Evolutionary conservation across 495 filamentous ascomycete genomes (phyloP), one percentile per base, ranked within the genome.

Genomic region (Thermochaetoides thermophila): DNA sequence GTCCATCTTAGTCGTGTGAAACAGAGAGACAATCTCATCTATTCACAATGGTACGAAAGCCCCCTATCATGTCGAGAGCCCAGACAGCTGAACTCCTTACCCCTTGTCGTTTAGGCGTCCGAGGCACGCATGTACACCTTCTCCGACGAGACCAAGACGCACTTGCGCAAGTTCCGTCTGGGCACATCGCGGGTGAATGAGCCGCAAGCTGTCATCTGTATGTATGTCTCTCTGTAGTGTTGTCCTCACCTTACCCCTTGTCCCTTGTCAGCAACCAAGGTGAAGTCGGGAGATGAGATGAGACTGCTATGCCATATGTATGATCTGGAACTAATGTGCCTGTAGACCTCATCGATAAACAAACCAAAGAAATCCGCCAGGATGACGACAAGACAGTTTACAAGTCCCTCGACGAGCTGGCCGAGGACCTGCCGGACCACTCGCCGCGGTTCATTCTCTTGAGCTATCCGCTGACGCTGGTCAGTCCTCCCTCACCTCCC

Each of bases 121-220:
- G 87, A 95, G 63, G 69, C 82, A 32, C 69, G 89, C 37, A 69
- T 97, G 44, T 97, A 96, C 60, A 78, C 86, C 17, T 92, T 96
- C 71, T 86, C 83, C 20, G 66, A 75, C 27, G 81, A 85, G 56
- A 94, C 83, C 17, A 82, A 74, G 57, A 76, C 81, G 44, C 73
- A 80, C 50, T 69, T 97, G 35, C 76, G 80, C 49, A 94, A 93
- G 54, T 96, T 97, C 61, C 81, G 89, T 23, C 66, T 97, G 7
- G 69, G 76, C 8, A 95, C 89, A 5, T 94, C 86, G 16, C 68
- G 89, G 40, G 73, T 82, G n/a, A 84, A 76, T 45, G 73, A 78
- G 25, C 76, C 85, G 1, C 85, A 94, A 64, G 89, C 85, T 35
- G 70, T 87, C 43, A 85, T 97, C 38, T 95, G 89, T 95, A 82